Base-by-base conservation (phyloP, 2,329 filamentous ascomycete genomes). In the Coniochaeta sp. region DNA sequence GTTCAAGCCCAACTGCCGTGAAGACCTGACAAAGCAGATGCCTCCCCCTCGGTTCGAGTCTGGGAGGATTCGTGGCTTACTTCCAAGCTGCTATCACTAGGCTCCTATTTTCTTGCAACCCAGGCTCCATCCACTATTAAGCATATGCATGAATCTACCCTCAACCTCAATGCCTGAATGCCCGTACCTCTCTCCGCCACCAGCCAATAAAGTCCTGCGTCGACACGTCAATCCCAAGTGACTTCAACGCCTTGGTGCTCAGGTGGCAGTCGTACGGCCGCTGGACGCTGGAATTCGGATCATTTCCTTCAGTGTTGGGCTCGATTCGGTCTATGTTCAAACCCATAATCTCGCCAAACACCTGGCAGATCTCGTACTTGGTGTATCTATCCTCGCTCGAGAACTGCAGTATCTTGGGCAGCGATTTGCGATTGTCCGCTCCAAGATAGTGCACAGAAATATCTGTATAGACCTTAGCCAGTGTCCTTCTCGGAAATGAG, bases 261-360 rank as follows among this genome's bases (percentile, higher is more conserved):
- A 97, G 77, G 73, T 96, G 91, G 67, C 89, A 93, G 74, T 96
- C 91, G 70, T 90, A 96, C 14, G 93, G 92, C 64, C 92, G 81
- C 74, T 92, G 85, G 0, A 92, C 89, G 24, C 81, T 80, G 52
- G 88, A 84, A 62, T 84, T 86, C 6, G 87, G 85, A 64, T 90
- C 88, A 71, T 89, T 89, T 40, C 89, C 89, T 67, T 89, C 80
- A 26, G 85, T 82, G 67, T 91, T 88, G 10, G 88, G 77, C 67
- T 84, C 80, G 72, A 96, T 87, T 8, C 83, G 82, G 55, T 85
- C 83, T 22, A 88, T 78, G 12, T 89, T 81, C 59, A 96, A 71
- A 0, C 88, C 90, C 81, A 96, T 86, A 61, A 96, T 90, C 61
- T 91, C 86, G 4, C 86, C 89, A 69, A 96, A 87, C 10, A 82